Base-by-base conservation (phyloP, 106 monocot species). In the Dioscorea zingiberensis region DNA sequence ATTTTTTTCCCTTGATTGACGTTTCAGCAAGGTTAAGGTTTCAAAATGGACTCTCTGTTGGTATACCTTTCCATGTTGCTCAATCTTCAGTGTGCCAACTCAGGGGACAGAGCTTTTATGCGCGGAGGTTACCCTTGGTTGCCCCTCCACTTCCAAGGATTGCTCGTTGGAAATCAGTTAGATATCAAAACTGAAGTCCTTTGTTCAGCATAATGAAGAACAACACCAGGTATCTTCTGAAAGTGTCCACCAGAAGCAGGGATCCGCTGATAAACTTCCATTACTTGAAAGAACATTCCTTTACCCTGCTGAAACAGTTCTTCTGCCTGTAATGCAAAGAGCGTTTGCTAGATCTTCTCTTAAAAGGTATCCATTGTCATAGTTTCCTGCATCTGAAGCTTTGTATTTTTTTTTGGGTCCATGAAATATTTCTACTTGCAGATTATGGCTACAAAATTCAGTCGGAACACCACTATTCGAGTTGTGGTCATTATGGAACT, bases 91-190 rank as follows among this genome's bases (percentile, higher is more conserved):
- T 67, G 44, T 87, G 80, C 68, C 91, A 73, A 60, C 64, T 85
- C 54, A 80, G 81, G 62, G 90, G 83, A 8, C 87, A 91, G 73
- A 86, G 67, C 70, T 97, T 81, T 70, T 92, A 79, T 84, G 83
- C n/a, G n/a, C 83, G 64, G 95, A 97, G 82, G 83, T 97, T 45
- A 77, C 83, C 16, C 71, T 91, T 62, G 95, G 88, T 23, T 84
- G 76, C 69, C 63, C 74, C 53, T 76, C 73, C 49, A 45, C 47
- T 60, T 60, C 48, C 32, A 60, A 55, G 59, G 64, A 69, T 18
- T 74, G 59, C 49, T 47, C 63, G 47, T 44, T 27, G 12, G 12
- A 72, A 71, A 30, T 62, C 62, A 47, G 66, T 56, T n/a, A 26
- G 21, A 46, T 55, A 26, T 45, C 63, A n/a, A 48, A 32, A 44